phyloP scores from a whole-genome alignment of 1,139 yeast species.

The Schwanniomyces etchellsii region DNA sequence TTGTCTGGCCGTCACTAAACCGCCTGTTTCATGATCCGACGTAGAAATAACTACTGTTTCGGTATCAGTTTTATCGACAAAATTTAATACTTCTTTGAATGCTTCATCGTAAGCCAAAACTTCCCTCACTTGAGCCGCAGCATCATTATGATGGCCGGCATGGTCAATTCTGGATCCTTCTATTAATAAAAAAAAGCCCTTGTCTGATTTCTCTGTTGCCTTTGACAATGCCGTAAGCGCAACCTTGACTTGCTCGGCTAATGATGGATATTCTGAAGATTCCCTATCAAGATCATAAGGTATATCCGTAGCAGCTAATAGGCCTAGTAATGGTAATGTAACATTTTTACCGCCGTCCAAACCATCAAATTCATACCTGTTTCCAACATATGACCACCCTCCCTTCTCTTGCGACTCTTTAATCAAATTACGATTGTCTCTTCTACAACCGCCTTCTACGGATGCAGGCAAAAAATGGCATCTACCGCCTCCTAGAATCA shows the following conservation, averaged over 20 bases:
- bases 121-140: constrained; percentile 68
- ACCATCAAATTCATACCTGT: constrained; percentile 50
- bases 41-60: constrained; percentile 76
- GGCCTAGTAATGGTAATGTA: constrained; percentile 63
- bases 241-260: constrained; percentile 65
- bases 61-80: constrained; percentile 54
- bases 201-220: constrained; percentile 62
- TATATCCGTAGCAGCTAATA: constrained; percentile 66
- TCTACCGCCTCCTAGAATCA: constrained; percentile 86
- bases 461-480: constrained; percentile 57
- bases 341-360: constrained; percentile 53
- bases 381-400: constrained; percentile 59
- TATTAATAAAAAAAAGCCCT: constrained; percentile 75
- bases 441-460: constrained; percentile 54
- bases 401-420: constrained; percentile 52
- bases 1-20: constrained; percentile 71
- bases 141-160: constrained; percentile 86
- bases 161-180: constrained; percentile 92
- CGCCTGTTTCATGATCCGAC: constrained; percentile 92
- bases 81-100: constrained; percentile 61
- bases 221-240: constrained; percentile 61
- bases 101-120: constrained; percentile 64
- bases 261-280: constrained; percentile 54
- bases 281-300: constrained; percentile 79
- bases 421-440: constrained; percentile 59